These are phyloP conservation scores for Phyllosticta citribraziliensis DNA, from an alignment of 2,329 filamentous ascomycete genomes.

Conservation along the genomic window DNA sequence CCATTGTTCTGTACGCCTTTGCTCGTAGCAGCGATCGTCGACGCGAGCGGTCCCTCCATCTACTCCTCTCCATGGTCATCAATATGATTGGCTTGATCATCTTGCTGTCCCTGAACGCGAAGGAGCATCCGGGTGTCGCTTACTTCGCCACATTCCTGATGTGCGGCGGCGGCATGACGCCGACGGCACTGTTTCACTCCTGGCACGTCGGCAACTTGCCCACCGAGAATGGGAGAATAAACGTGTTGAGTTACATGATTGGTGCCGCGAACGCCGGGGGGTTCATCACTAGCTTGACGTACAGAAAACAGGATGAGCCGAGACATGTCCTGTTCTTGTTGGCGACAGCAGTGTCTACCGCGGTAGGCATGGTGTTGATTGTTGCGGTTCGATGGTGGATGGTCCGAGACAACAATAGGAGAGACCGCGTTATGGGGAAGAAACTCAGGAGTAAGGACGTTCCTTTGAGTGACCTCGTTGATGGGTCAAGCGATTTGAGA, in stretches of 20 bases:
- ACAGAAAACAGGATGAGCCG: conserved; percentile 4
- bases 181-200: conserved; percentile 5
- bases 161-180: conserved; percentile 7
- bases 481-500: conserved; percentile 4
- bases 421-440: conserved; percentile 3
- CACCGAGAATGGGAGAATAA: conserved; percentile 7
- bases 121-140: background rate
- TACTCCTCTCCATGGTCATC: conserved; percentile 4
- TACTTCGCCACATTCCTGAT: conserved; percentile 9
- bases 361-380: conserved; percentile 4
- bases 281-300: conserved; percentile 3
- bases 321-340: conserved; percentile 4
- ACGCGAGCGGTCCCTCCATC: conserved; percentile 7
- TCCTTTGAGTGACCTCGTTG: conserved; percentile 4
- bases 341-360: conserved; percentile 1
- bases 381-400: conserved; percentile 8
- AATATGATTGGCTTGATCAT: conserved; percentile 8
- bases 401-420: conserved; percentile 6
- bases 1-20: background rate
- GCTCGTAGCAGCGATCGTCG: conserved; percentile 3
- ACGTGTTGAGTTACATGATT: conserved; percentile 6
- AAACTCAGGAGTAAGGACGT: conserved; percentile 5
- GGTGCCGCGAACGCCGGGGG: conserved; percentile 4
- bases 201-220: conserved; percentile 7
- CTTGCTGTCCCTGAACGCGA: background rate